Conservation (phyloP, 2,329 filamentous ascomycete genomes). For the Diplodia seriata region DNA sequence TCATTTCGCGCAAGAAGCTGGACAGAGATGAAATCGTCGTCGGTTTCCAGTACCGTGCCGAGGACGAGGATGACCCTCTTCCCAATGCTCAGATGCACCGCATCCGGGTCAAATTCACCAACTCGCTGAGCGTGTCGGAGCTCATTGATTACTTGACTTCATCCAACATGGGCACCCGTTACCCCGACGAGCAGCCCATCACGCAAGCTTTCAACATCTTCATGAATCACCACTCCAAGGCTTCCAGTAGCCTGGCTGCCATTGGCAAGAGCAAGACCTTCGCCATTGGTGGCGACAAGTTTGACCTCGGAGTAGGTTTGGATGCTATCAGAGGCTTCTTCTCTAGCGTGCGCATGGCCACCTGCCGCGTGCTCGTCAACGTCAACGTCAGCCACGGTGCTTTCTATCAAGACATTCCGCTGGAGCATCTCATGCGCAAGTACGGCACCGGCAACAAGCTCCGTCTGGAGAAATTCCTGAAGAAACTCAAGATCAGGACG, state of each 20-base stretch:
- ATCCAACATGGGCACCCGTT: constrained; percentile 45
- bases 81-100: constrained; percentile 34
- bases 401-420: constrained; percentile 59
- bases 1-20: constrained; percentile 16
- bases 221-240: constrained; percentile 57
- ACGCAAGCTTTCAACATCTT: constrained; percentile 67
- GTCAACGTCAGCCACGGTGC: constrained; percentile 67
- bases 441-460: constrained; percentile 29
- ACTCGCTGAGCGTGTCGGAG: constrained; percentile 43
- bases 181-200: constrained; percentile 56
- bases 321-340: constrained; percentile 67
- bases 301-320: constrained; percentile 57
- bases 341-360: constrained; percentile 65
- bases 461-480: constrained; percentile 48
- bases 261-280: constrained; percentile 58
- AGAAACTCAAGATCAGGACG: constrained; percentile 47
- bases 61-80: constrained; percentile 36
- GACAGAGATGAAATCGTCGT: constrained; percentile 29
- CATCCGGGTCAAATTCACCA: constrained; percentile 38
- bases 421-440: constrained; percentile 46
- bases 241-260: constrained; percentile 49
- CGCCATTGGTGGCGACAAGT: constrained; percentile 33
- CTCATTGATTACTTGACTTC: constrained; percentile 55
- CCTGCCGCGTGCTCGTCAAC: constrained; percentile 65
- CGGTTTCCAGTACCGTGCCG: constrained; percentile 41